Evolutionary conservation across 2,329 filamentous ascomycete genomes (phyloP), one percentile per base, ranked within the genome.

Genomic region (Penicillium sp.): DNA sequence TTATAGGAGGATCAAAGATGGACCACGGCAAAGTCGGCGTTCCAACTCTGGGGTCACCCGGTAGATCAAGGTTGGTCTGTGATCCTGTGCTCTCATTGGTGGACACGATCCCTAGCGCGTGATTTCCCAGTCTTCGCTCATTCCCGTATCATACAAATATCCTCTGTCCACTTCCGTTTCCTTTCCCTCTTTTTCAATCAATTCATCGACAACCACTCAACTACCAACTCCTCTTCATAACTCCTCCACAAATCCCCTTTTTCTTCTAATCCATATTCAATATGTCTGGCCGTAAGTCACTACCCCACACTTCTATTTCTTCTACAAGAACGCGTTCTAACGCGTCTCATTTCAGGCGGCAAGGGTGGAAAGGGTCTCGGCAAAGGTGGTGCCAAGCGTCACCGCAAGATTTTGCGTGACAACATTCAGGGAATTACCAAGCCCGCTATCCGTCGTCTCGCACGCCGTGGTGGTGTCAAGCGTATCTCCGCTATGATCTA

Each of bases 381-480:
- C 79, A 96, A 96, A 88, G 92, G 92, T 68, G 92, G 92, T 79
- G 93, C 93, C 81, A 97, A 97, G 90, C 92, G 92, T 82, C 92
- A 97, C 84, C 88, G 93, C 76, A 97, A 97, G 90, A 97, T 97
- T 84, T 86, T 97, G 80, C 91, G 92, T 82, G 92, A 96, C 89
- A 97, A 96, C 90, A 97, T 97, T 77, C 92, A 97, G 84, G 92
- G 92, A 82, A 97, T 97, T 77, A 97, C 92, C 76, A 97, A 97
- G 90, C 92, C 92, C 72, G 92, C 92, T 73, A 97, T 97, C 81
- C 89, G 92, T 75, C 92, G 92, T 95, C 92, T 97, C 78, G 92
- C 92, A 67, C 92, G 92, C 82, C 92, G 92, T 94, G 92, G 92
- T 81, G 92, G 92, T 92, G 92, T 97, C 86, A 97, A 97, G 91